A percentile compares a stretch with the other conserved stretches of the same genome.
phyloP scores from a whole-genome alignment of 2,329 filamentous ascomycete species.

The Phialemoniopsis sp. region DNA sequence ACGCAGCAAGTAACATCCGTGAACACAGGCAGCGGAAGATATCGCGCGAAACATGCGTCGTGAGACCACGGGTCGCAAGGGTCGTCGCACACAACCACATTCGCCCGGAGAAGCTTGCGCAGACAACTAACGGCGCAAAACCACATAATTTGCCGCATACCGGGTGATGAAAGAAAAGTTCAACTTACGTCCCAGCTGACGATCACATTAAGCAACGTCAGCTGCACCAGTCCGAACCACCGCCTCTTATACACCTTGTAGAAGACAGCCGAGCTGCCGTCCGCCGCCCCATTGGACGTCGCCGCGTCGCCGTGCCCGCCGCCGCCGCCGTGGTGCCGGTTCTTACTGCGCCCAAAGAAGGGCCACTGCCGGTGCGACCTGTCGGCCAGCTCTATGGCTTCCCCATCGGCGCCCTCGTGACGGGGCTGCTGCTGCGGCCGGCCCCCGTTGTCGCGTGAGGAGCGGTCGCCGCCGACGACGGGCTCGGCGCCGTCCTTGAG shows the following conservation, averaged over 20 bases:
- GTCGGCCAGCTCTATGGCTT: background rate
- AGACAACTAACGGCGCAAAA: too few species aligned
- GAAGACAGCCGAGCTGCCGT: conserved; percentile 5
- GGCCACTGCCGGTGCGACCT: background rate
- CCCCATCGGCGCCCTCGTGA: too few species aligned
- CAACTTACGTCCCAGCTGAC: conserved; percentile 89
- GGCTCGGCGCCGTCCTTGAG: conserved; percentile 12
- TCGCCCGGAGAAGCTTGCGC: too few species aligned
- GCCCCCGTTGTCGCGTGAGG: background rate
- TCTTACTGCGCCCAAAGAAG: background rate
- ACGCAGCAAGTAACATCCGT: too few species aligned
- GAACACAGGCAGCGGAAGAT: too few species aligned
- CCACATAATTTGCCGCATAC: too few species aligned
- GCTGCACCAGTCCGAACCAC: conserved; percentile 81
- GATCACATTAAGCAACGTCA: conserved; percentile 86
- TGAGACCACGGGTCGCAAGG: too few species aligned
- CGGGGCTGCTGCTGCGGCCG: too few species aligned
- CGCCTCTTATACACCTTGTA: conserved; percentile 68
- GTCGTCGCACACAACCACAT: too few species aligned
- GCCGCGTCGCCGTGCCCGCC: conserved; percentile 1
- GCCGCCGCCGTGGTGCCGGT: too few species aligned
- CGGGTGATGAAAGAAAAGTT: conserved; percentile 2
- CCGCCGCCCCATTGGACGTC: conserved; percentile 3
- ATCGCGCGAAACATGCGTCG: too few species aligned
- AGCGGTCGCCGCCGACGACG: conserved; percentile 23